Conservation (phyloP, 2,329 filamentous ascomycete species). For the Apiospora sp. region DNA sequence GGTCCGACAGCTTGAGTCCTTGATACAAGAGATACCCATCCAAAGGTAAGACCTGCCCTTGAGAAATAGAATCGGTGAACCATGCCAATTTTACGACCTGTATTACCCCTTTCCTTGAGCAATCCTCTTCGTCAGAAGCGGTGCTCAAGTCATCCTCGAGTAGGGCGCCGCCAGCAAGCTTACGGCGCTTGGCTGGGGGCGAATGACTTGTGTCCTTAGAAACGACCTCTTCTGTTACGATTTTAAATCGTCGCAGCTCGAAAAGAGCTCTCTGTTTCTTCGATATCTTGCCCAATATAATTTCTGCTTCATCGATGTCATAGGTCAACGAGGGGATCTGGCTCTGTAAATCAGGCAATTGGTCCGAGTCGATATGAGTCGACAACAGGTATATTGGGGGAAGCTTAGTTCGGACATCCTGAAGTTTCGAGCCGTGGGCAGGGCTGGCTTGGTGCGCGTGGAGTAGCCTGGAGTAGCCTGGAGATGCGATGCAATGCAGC, state of each 20-base stretch:
- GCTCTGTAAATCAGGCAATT: conserved; percentile 70
- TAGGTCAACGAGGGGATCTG: conserved; percentile 73
- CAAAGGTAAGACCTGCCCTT: conserved; percentile 54
- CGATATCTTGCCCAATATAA: conserved; percentile 78
- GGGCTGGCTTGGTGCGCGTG: not conserved
- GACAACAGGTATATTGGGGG: conserved; percentile 78
- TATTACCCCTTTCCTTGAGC: conserved; percentile 40
- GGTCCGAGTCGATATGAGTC: conserved; percentile 70
- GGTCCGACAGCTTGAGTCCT: conserved; percentile 43
- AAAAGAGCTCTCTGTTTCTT: conserved; percentile 76
- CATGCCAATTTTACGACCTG: conserved; percentile 67
- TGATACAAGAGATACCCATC: conserved; percentile 63
- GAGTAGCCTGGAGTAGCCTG: not conserved
- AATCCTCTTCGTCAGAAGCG: not conserved
- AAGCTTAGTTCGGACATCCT: conserved; percentile 41
- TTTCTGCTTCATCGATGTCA: conserved; percentile 73
- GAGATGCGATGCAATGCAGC: not conserved
- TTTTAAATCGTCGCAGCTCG: conserved; percentile 74
- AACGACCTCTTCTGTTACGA: conserved; percentile 62
- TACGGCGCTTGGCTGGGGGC: conserved; percentile 44
- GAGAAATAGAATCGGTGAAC: conserved; percentile 61
- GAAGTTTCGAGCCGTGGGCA: not conserved
- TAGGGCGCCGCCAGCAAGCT: conserved; percentile 44
- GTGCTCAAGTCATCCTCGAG: conserved; percentile 42
- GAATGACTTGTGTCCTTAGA: conserved; percentile 4